Evolutionary conservation across 495 filamentous ascomycete genomes (phyloP), one percentile per base, ranked within the genome.

Genomic region (Glarea lozoyensis): DNA sequence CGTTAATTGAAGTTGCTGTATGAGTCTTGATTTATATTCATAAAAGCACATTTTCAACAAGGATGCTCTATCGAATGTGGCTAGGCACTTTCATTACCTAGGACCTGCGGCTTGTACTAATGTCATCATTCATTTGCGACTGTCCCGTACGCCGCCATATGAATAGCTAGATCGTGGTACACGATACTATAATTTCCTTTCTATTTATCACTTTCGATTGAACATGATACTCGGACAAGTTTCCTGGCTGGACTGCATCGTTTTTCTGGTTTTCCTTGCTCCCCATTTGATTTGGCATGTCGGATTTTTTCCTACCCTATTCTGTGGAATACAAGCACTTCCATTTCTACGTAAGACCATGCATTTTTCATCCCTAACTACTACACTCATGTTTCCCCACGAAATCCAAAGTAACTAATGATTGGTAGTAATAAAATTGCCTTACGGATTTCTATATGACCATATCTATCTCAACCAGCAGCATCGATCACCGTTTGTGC

Each of bases 221-320:
- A n/a, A n/a, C 20, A 81, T 81, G 77, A 75, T 82, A 37, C 62
- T 88, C 13, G 67, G 71, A 5, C 73, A 73, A 32, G 72, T 87
- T 12, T 82, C 82, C 0, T 84, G 77, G 60, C 54, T 86, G 11
- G 84, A 88, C 58, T 84, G 83, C 61, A 19, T 78, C 30, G 72
- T 76, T 15, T 88, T 86, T 53, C 67, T 83, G 40, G 17, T 73
- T 20, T 78, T 83, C 49, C 63, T 86, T 3, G 58, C 72, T 1
- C 81, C 81, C 9, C 77, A 86, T 55, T 56, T 88, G 16, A 58
- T 88, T 9, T 61, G 75, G 46, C 71, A 75, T 29, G 75, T 76
- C 30, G 76, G 79, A 4, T 40, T 81, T 10, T 51, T 73, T 25
- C 58, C 62, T 33, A 76, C 78, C 11, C 53, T 69, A n/a, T 45